phyloP scores from a whole-genome alignment of 2,329 filamentous ascomycete genomes.

The Sporothrix brunneoviolacea region DNA sequence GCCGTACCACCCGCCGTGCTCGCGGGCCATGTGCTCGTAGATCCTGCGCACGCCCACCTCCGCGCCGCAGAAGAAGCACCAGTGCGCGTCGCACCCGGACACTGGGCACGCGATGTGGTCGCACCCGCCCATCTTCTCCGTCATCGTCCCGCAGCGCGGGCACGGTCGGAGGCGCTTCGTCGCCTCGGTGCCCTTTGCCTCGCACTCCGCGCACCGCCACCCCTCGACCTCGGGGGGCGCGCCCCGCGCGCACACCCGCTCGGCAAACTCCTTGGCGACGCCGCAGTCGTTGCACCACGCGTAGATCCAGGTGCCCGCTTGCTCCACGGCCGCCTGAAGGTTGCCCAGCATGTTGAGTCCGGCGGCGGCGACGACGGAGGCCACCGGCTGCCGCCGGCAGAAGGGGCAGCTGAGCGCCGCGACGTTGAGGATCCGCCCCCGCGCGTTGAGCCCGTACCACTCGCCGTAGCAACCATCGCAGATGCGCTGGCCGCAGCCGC shows the following conservation, averaged over 20 bases:
- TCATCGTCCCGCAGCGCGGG: slow-evolving; percentile 31
- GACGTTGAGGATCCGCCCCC: slow-evolving; percentile 39
- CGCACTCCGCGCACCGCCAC: slow-evolving; percentile 39
- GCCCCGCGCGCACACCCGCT: slow-evolving; percentile 38
- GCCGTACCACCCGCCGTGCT: slow-evolving; percentile 11
- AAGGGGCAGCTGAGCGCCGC: slow-evolving; percentile 45
- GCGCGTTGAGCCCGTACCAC: slow-evolving; percentile 42
- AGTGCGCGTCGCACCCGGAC: slow-evolving; percentile 32
- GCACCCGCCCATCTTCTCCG: slow-evolving; percentile 40
- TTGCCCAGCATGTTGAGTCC: slow-evolving; percentile 33
- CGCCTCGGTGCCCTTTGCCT: slow-evolving; percentile 25
- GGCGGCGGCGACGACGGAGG: slow-evolving; percentile 28
- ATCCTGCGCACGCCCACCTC: background rate
- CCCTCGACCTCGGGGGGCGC: slow-evolving; percentile 29
- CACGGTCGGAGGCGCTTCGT: slow-evolving; percentile 23
- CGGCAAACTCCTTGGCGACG: slow-evolving; percentile 34
- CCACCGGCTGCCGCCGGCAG: slow-evolving; percentile 37
- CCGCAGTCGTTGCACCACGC: slow-evolving; percentile 41
- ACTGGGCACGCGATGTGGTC: slow-evolving; percentile 38
- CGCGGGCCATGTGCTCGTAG: slow-evolving; percentile 19
- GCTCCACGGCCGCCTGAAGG: slow-evolving; percentile 32
- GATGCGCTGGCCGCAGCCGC: slow-evolving; percentile 37
- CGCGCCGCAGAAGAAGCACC: slow-evolving; percentile 41
- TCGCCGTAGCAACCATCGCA: slow-evolving; percentile 33
- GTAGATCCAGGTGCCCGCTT: slow-evolving; percentile 39